These are phyloP conservation scores for Yamadazyma atlantica DNA, from an alignment of 1,139 yeast species.

Conservation along the genomic window DNA sequence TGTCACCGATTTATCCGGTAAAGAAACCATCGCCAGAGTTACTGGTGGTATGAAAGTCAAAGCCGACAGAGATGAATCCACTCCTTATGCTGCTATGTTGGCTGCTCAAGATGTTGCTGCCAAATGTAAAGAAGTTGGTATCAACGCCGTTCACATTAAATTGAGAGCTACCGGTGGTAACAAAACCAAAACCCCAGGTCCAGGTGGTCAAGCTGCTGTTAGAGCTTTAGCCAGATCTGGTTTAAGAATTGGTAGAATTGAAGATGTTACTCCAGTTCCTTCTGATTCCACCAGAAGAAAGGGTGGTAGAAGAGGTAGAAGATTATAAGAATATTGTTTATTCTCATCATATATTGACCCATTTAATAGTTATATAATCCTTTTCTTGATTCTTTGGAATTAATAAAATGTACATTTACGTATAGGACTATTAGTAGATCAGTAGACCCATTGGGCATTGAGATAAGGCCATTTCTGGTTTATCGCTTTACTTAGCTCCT, in stretches of 20 bases:
- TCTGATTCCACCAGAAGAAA: slow-evolving; percentile 99
- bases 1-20: slow-evolving; percentile 99
- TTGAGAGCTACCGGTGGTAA: slow-evolving; percentile 99
- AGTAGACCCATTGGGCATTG: no score
- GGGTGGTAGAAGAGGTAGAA: slow-evolving; percentile 99
- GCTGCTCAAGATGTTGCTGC: slow-evolving; percentile 99
- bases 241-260: slow-evolving; percentile 99
- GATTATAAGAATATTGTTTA: slow-evolving; percentile 60
- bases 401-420: slow-evolving; percentile 21
- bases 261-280: slow-evolving; percentile 99
- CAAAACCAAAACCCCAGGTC: slow-evolving; percentile 99
- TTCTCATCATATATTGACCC: slow-evolving; percentile 8
- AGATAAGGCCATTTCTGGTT: no score
- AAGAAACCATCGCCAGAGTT: slow-evolving; percentile 99
- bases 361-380: slow-evolving; percentile 16
- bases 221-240: slow-evolving; percentile 99
- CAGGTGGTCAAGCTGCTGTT: slow-evolving; percentile 99
- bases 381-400: slow-evolving; percentile 13
- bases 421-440: slow-evolving; percentile 5
- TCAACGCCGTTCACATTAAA: slow-evolving; percentile 99
- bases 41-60: slow-evolving; percentile 99
- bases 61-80: slow-evolving; percentile 99
- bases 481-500: no score
- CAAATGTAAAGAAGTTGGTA: slow-evolving; percentile 99
- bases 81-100: slow-evolving; percentile 99